These are phyloP conservation scores for Kodamaea fukazawae DNA, from an alignment of 805 yeast species.

Conservation along the genomic window DNA sequence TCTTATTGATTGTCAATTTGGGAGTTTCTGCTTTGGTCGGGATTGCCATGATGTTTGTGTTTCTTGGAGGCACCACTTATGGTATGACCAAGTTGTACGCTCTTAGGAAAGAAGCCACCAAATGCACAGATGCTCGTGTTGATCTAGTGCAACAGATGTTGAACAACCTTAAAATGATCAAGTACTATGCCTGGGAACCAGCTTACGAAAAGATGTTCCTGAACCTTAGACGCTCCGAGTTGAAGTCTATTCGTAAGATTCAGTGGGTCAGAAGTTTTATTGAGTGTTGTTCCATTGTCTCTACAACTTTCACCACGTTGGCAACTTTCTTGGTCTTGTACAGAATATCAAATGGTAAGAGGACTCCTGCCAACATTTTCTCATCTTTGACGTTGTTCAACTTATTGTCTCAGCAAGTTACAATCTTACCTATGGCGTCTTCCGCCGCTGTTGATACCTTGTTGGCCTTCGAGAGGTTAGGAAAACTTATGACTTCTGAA, in stretches of 20 bases:
- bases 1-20: slow-evolving; percentile 20
- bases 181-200: slow-evolving; percentile 88
- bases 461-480: slow-evolving; percentile 58
- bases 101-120: slow-evolving; percentile 49
- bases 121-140: slow-evolving; percentile 73
- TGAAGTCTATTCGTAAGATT: slow-evolving; percentile 56
- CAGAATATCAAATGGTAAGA: slow-evolving; percentile 25
- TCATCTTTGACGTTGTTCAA: slow-evolving; percentile 69
- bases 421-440: slow-evolving; percentile 68
- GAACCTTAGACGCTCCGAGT: slow-evolving; percentile 58
- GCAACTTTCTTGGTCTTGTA: slow-evolving; percentile 44
- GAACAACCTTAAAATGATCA: slow-evolving; percentile 74
- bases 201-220: slow-evolving; percentile 63
- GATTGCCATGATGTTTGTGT: slow-evolving; percentile 17
- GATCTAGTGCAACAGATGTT: slow-evolving; percentile 73
- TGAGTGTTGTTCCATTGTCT: slow-evolving; percentile 61
- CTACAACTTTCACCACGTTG: slow-evolving; percentile 72
- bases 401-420: slow-evolving; percentile 58
- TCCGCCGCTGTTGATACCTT: slow-evolving; percentile 67
- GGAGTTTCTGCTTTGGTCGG: slow-evolving; percentile 26
- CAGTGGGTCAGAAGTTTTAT: slow-evolving; percentile 61
- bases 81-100: slow-evolving; percentile 51
- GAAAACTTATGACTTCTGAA: slow-evolving; percentile 47
- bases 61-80: slow-evolving; percentile 42
- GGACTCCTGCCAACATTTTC: slow-evolving; percentile 61